Conservation (phyloP, 2,329 filamentous ascomycete genomes). For the Microcyclosporella mali region DNA sequence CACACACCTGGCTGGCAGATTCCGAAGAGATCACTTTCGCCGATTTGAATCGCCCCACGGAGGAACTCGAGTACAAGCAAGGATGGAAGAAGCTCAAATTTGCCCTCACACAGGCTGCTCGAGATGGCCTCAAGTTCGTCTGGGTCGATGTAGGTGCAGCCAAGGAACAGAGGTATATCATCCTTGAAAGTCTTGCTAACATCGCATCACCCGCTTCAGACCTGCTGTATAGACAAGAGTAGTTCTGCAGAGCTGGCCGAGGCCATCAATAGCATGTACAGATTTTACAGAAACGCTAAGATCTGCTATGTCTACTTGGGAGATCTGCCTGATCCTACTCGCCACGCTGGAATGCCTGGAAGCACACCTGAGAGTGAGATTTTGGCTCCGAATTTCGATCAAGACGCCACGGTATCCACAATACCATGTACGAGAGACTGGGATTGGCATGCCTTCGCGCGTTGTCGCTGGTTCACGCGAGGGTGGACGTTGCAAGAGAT, state of each 20-base stretch:
- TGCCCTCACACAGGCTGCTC: neutral
- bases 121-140: slow-evolving; percentile 3
- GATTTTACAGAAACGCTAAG: slow-evolving; percentile 13
- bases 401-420: too few relatives aligned
- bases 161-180: too few relatives aligned
- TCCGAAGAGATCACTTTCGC: neutral
- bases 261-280: slow-evolving; percentile 18
- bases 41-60: neutral
- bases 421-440: too few relatives aligned
- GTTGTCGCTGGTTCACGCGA: slow-evolving; percentile 2
- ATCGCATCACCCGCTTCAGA: neutral
- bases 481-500: slow-evolving; percentile 1
- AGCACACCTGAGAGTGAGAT: neutral
- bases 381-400: too few relatives aligned
- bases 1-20: neutral
- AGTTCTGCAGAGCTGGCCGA: slow-evolving; percentile 13
- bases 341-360: too few relatives aligned
- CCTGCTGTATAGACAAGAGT: slow-evolving; percentile 16
- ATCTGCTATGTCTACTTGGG: slow-evolving; percentile 14
- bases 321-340: slow-evolving; percentile 3
- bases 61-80: neutral
- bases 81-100: slow-evolving; percentile 1
- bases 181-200: too few relatives aligned
- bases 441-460: neutral
- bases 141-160: slow-evolving; percentile 9